A percentile compares a stretch with the other conserved stretches of the same genome.
Conservation (phyloP, 2,329 filamentous ascomycete genomes). For the Exophiala mesophila region DNA sequence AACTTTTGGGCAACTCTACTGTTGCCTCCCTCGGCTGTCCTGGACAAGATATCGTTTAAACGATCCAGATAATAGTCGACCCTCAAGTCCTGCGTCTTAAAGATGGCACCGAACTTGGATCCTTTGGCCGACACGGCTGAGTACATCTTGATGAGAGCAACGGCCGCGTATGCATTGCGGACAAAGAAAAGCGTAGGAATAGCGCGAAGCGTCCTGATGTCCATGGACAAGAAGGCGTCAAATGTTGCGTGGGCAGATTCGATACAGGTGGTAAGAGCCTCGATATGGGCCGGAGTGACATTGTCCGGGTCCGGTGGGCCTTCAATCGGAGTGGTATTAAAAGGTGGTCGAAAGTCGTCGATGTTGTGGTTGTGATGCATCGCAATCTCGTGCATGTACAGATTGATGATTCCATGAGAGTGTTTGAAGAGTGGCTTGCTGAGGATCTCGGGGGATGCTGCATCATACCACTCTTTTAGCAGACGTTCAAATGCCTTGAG, state of each 20-base stretch:
- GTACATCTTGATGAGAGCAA: constrained; percentile 70
- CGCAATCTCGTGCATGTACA: constrained; percentile 73
- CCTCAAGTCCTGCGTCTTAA: constrained; percentile 63
- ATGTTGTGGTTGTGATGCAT: constrained; percentile 60
- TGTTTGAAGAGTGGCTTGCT: constrained; percentile 56
- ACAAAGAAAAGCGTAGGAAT: constrained; percentile 68
- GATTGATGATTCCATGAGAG: constrained; percentile 59
- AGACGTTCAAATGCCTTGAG: constrained; percentile 62
- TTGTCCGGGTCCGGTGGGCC: constrained; percentile 30
- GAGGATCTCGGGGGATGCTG: constrained; percentile 49
- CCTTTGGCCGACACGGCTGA: constrained; percentile 60
- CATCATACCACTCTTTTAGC: constrained; percentile 54
- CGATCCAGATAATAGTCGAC: constrained; percentile 62
- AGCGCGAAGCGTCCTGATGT: constrained; percentile 54
- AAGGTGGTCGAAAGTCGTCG: constrained; percentile 46
- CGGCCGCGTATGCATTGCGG: constrained; percentile 65
- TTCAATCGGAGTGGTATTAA: constrained; percentile 33
- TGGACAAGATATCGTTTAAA: constrained; percentile 64
- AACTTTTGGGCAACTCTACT: constrained; percentile 67
- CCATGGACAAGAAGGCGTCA: constrained; percentile 59
- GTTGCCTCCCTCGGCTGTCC: constrained; percentile 58
- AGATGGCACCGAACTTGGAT: constrained; percentile 64
- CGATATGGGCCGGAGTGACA: constrained; percentile 57
- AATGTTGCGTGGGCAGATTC: constrained; percentile 63
- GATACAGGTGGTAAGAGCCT: constrained; percentile 63